Evolutionary conservation across 2,329 filamentous ascomycete genomes (phyloP), one percentile per base, ranked within the genome.

Genomic region (Beauveria caledonica): DNA sequence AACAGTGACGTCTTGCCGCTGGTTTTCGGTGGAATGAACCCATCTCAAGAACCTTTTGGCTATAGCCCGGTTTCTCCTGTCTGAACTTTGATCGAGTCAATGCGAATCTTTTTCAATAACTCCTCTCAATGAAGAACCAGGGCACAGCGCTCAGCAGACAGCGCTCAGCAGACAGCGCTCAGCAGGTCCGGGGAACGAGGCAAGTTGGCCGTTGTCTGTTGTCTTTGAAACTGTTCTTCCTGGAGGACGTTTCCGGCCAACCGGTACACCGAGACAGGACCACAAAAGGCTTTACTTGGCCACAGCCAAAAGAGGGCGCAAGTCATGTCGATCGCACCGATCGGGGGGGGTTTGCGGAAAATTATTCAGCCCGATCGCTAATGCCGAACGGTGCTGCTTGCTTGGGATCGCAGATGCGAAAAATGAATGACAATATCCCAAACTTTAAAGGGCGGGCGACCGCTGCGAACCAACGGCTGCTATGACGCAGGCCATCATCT

Each of bases 1-100:
- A 39, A 36, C 5, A 21, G 54, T 57, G 54, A 57, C 45, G 54
- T 49, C 54, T 23, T 39, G 54, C 54, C 54, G 54, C n/a, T 19
- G 15, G 33, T 25, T 49, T 25, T 57, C 54, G 54, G 54, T 4
- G 25, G n/a, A 15, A 5, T 11, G 19, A n/a, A n/a, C 7, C n/a
- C 2, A 1, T 10, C 13, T 19, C 19, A 17, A 17, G 2, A 17
- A 21, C 11, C 9, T 44, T 27, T 56, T 46, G 42, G n/a, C n/a
- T 56, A n/a, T 11, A 11, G 45, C 40, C 17, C 11, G 7, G 1
- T 3, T 10, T 10, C n/a, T 5, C 5, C 17, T 13, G 10, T 13
- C 27, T 11, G 15, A 15, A 6, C 13, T 17, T 15, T 11, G 19
- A 49, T 40, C 2, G 9, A 36, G 54, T 15, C n/a, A 56, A 17